These are phyloP conservation scores for Plasmodium knowlesi DNA, from an alignment of 169 alveolate genomes.

Conservation along the genomic window DNA sequence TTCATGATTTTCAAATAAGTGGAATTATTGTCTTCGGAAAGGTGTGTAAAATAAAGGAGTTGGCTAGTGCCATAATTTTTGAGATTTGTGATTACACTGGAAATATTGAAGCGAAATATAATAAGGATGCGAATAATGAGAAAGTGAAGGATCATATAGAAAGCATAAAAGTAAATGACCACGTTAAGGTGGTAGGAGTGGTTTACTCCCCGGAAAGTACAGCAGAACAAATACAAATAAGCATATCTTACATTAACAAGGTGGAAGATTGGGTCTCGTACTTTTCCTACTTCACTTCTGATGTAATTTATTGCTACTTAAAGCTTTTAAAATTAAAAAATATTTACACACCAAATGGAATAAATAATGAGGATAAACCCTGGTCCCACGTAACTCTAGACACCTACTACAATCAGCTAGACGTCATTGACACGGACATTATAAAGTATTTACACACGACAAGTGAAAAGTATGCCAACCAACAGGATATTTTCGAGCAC, in stretches of 20 bases:
- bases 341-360: conserved; percentile 43
- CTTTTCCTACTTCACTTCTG: conserved; percentile 69
- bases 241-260: conserved; percentile 60
- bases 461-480: conserved; percentile 64
- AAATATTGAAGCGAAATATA: conserved; percentile 75
- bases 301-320: conserved; percentile 61
- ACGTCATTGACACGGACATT: conserved; percentile 51
- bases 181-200: conserved; percentile 68
- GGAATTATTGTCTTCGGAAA: conserved; percentile 68
- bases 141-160: conserved; percentile 62
- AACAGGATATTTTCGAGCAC: conserved; percentile 52
- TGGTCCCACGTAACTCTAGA: conserved; percentile 70
- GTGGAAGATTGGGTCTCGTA: conserved; percentile 66
- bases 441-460: conserved; percentile 64
- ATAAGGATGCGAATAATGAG: conserved; percentile 75
- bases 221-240: conserved; percentile 55
- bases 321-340: conserved; percentile 68
- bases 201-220: conserved; percentile 70
- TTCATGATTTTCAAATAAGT: conserved; percentile 70
- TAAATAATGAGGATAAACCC: conserved; percentile 56
- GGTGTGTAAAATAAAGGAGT: conserved; percentile 38
- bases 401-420: conserved; percentile 49
- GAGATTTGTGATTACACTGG: conserved; percentile 75
- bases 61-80: conserved; percentile 69
- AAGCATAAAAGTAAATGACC: conserved; percentile 56